These are phyloP conservation scores for Kuraishia floccosa DNA, from an alignment of 805 yeast genomes.

Conservation along the genomic window DNA sequence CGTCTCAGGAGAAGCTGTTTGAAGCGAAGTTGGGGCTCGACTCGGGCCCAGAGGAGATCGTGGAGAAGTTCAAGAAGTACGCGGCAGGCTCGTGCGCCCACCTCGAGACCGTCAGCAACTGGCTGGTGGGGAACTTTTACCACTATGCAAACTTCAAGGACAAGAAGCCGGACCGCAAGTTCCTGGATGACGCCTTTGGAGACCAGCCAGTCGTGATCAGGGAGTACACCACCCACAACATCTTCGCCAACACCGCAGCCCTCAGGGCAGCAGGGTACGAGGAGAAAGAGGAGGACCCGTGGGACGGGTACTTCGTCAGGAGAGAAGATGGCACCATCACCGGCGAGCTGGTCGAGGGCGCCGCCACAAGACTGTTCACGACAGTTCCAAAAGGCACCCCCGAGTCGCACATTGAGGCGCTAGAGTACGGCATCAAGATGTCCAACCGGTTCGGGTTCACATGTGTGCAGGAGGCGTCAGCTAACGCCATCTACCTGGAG, in stretches of 20 bases:
- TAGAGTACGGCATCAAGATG: slow-evolving; percentile 14
- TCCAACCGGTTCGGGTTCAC: slow-evolving; percentile 14
- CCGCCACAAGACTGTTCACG: slow-evolving; percentile 12
- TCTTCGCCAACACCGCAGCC: slow-evolving; percentile 16
- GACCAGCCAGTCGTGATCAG: slow-evolving; percentile 16
- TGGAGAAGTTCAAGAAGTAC: slow-evolving; percentile 11
- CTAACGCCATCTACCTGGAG: slow-evolving; percentile 13
- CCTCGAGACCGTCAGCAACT: slow-evolving; percentile 11
- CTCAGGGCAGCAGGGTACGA: slow-evolving; percentile 16
- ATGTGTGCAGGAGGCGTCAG: slow-evolving; percentile 15
- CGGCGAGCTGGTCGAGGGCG: slow-evolving; percentile 16
- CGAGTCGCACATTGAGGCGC: slow-evolving; percentile 11
- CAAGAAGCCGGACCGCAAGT: slow-evolving; percentile 14
- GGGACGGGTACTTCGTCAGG: slow-evolving; percentile 15
- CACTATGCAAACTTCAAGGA: slow-evolving; percentile 13
- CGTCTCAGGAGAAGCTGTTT: slow-evolving; percentile 13
- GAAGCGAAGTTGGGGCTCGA: slow-evolving; percentile 12
- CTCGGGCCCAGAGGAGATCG: slow-evolving; percentile 11
- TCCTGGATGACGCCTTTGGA: slow-evolving; percentile 15
- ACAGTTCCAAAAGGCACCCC: slow-evolving; percentile 12
- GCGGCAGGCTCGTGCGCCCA: slow-evolving; percentile 9
- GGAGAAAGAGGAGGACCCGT: slow-evolving; percentile 13
- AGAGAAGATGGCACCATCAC: slow-evolving; percentile 15
- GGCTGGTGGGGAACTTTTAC: slow-evolving; percentile 16
- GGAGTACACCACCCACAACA: slow-evolving; percentile 15